A percentile compares a stretch with the other conserved stretches of the same genome.
Evolutionary conservation across 2,329 filamentous ascomycete species (phyloP).

Genomic region (Coniochaeta pulveracea): DNA sequence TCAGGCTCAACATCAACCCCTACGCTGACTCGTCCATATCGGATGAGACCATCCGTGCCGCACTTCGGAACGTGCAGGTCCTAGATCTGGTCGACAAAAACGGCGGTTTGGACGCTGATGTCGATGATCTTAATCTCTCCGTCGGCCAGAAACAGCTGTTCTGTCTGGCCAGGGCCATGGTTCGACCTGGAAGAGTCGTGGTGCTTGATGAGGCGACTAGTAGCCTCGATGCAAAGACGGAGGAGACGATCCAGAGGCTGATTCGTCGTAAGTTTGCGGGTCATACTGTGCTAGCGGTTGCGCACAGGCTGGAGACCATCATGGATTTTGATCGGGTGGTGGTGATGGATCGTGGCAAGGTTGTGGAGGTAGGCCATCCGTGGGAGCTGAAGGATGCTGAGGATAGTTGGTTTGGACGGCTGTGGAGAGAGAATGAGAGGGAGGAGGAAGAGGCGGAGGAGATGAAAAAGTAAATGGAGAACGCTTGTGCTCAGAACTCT

Average conservation of each 20-base stretch:
- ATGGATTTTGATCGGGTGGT: conserved; percentile 37
- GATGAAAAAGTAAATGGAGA: too few relatives aligned
- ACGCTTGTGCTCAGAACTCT: too few relatives aligned
- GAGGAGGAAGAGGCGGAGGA: neutral
- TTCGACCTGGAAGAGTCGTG: conserved; percentile 27
- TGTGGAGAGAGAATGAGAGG: neutral
- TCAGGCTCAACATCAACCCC: conserved; percentile 39
- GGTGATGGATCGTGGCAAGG: conserved; percentile 30
- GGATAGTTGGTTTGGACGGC: neutral
- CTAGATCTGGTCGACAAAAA: conserved; percentile 19
- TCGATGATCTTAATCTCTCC: conserved; percentile 21
- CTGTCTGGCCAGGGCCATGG: conserved; percentile 33
- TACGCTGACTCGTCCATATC: conserved; percentile 16
- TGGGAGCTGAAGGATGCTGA: conserved; percentile 2
- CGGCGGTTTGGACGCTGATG: conserved; percentile 24
- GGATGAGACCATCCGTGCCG: conserved; percentile 18
- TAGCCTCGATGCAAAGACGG: conserved; percentile 45
- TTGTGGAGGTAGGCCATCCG: conserved; percentile 15
- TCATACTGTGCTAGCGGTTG: conserved; percentile 37
- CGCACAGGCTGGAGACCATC: conserved; percentile 27
- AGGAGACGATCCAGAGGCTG: conserved; percentile 41
- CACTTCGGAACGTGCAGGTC: conserved; percentile 12
- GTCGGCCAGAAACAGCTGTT: conserved; percentile 39
- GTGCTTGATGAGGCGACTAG: conserved; percentile 33
- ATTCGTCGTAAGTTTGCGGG: conserved; percentile 38